Base-by-base conservation (phyloP, 768 basidiomycete species). In the Coprinopsis marcescibilis region DNA sequence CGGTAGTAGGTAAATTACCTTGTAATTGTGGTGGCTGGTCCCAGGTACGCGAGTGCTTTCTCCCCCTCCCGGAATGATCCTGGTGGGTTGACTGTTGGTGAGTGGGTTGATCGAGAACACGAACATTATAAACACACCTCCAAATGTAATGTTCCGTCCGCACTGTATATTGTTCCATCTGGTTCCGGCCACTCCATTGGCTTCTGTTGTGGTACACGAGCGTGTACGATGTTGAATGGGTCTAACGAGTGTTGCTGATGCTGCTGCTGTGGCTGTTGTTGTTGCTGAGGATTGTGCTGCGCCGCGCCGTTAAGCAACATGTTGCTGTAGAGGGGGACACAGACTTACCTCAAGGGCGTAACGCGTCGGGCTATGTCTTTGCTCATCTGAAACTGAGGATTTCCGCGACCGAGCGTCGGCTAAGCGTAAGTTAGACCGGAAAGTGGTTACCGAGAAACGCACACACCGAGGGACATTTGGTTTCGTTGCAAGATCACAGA, bases 1-100 rank as follows among this genome's bases (percentile, higher is more conserved):
- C 42, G 43, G 39, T 34, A n/a, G n/a, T 15, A 33, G 6, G 24
- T 29, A 20, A 19, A 23, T 49, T 59, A 72, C 74, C 70, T 60
- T 70, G 68, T 45, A 75, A 52, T 46, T 70, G 72, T 25, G 62
- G 65, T 53, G 62, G 65, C 56, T 73, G 77, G 51, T 82, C 81
- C 81, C 81, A 84, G 49, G 66, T 75, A 56, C 81, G 71, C 55
- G 73, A 67, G 63, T 82, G 80, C 58, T 83, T 83, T 63, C 81
- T 69, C 46, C 63, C 59, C 43, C 71, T 62, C 32, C 56, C 55
- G 41, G 65, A 55, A 49, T 66, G 67, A 55, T 73, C 71, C 70
- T 76, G 45, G 35, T 34, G 53, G 52, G 38, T 53, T 46, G 51
- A 29, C 49, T 32, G 30, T n/a, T 39, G 27, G 49, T 30, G 38